Base-by-base conservation (phyloP, 2,329 filamentous ascomycete species). In the Zelopaecilomyces penicillatus region DNA sequence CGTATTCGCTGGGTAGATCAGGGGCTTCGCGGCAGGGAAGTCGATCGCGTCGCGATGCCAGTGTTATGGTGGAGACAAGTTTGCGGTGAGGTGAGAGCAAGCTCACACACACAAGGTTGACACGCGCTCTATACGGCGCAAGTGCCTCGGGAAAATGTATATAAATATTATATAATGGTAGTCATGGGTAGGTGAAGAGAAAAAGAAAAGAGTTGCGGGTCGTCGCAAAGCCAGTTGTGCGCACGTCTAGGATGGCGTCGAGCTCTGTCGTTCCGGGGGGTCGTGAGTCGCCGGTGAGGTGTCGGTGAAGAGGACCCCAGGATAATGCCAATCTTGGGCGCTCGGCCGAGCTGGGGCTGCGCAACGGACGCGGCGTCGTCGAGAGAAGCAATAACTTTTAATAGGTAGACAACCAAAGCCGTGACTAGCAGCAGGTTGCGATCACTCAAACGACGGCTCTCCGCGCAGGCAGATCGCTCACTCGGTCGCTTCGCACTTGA, bases 391-490 rank as follows among this genome's bases (percentile, higher is more conserved):
- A 19, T 19, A 19, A 19, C 19, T 19, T 19, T 19, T 19, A 19
- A 19, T 19, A 19, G 19, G 19, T 19, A 19, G 19, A 19, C 19
- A 19, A 19, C 19, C 19, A 19, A 19, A 19, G 19, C 19, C 19
- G 19, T 19, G 19, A 19, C 19, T 19, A 30, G 38, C 27, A 34
- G 39, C 39, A 47, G 38, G 41, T 47, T 42, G 45, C 45, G 44
- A 41, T 47, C 38, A 28, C 35, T 39, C 42, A 44, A 33, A 41
- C 45, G 35, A 39, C 45, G 30, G 40, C 45, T 47, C 45, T 42
- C 45, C 45, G 44, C 45, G 45, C 42, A 42, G 30, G 37, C 37
- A 42, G 45, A 47, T 44, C 45, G 45, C 45, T 40, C 42, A 42
- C 45, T 41, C 42, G 41, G 19, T 19, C 19, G 19, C 19, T 19